Evolutionary conservation across 306 rosid species (phyloP), one percentile per base, ranked within the genome.

Genomic region (Prunus kanzakura): DNA sequence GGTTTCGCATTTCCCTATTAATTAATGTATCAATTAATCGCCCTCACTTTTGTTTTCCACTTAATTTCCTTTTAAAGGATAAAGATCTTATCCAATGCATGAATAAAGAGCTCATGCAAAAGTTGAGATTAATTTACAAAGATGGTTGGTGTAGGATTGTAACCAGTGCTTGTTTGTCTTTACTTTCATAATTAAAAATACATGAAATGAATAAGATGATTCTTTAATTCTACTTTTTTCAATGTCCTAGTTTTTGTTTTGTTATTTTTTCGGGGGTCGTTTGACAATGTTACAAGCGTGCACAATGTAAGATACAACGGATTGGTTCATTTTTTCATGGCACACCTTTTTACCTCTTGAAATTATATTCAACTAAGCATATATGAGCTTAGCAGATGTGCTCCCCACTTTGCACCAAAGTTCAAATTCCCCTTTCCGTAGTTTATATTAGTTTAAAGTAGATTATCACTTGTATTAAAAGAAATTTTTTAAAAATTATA

Each of bases 251-350:
- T 1, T 38, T 41, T 66, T 41, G 1, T 22, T 2, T 8, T 56
- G 8, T 10, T 11, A 15, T 41, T 16, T 41, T 25, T 68, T 47
- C 47, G 30, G 30, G 74, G 19, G 38, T 55, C 11, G 38, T 72
- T 72, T 8, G 52, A 11, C 14, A 41, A 23, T 50, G 11, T 58
- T 73, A 38, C 43, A 43, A 58, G 67, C 25, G 14, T 45, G 69
- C 67, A 49, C 43, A 23, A 82, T 43, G 56, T 25, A 56, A 70
- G 83, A 82, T 85, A 80, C 84, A 80, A 82, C 85, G 91, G 55
- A 86, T 82, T 55, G 63, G 77, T 75, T 75, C 72, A 78, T 67
- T 75, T 38, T 80, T 52, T 75, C 69, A 57, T 38, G 82, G 79
- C 86, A 82, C 81, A 63, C 64, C 49, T 38, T 79, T 78, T 58